Base-by-base conservation (phyloP, 352 stramenopile genomes). In the Phytopythium cucurbitacearum region DNA sequence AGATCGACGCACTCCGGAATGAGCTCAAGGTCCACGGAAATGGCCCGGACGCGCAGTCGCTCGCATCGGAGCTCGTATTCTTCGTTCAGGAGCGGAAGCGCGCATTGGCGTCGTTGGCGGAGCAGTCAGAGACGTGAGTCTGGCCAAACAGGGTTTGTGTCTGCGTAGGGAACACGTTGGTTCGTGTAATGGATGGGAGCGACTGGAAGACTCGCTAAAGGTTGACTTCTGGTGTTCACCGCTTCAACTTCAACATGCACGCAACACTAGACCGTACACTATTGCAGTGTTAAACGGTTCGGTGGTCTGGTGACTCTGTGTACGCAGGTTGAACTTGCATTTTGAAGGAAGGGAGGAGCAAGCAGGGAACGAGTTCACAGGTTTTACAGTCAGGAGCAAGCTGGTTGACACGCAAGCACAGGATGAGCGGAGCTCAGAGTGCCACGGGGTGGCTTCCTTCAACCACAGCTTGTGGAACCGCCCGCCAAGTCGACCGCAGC, bases 1-100 rank as follows among this genome's bases (percentile, higher is more conserved):
- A 62, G 38, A 60, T 62, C 36, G 53, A 62, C 35, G 49, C 35
- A 40, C 46, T 67, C 10, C 60, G 58, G 35, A 28, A 52, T 35
- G 60, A 67, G 16, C 56, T 64, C 3, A 11, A 38, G 1, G 43
- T 34, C 32, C 53, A 33, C 36, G 15, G 13, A 2, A 15, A 11
- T 35, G 16, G n/a, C 10, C n/a, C 42, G 3, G 47, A 52, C 10
- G 51, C 46, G 6, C 48, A 57, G 11, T n/a, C 37, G 7, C 40
- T 59, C 10, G 8, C 21, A 1, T 45, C 59, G 12, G 60, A 67
- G 33, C 51, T 67, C 34, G 16, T 42, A 2, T 53, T 57, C 33
- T 67, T 56, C 28, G 56, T 64, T 7, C 56, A 45, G 4, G 55
- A 64, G 46, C 44, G 58, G 12, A 57, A 52, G 35, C 34, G 47